Evolutionary conservation across 331 rosid genomes (phyloP), one percentile per base, ranked within the genome.

Genomic region (Phaseolus coccineus): DNA sequence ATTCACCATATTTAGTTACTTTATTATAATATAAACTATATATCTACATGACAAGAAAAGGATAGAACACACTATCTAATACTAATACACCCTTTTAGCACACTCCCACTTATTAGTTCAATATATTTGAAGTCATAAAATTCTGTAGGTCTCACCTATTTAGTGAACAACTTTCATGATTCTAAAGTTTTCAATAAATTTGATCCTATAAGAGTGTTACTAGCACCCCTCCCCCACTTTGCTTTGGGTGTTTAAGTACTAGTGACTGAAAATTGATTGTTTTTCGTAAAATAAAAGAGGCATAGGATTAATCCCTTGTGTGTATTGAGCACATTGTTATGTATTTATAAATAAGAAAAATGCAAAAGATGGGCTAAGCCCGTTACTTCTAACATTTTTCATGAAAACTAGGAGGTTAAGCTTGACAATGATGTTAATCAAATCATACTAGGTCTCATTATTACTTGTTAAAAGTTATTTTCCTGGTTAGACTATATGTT

Each of bases 1-100:
- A 22, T 14, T 50, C 33, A 33, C 82, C 31, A 48, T 79, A 59
- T 58, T 62, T 57, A 56, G 19, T 59, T 48, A 46, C 33, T 61
- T 47, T 16, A 48, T 51, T n/a, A 35, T 51, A 50, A 39, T 28
- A 19, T 73, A n/a, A 72, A 30, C 61, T 48, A 15, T 8, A 73
- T 40, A 72, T 53, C 33, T 51, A 40, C 24, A 42, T 24, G 31
- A 28, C 52, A 47, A 71, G 28, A 40, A 42, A 24, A 22, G 22
- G 11, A 1, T 8, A 55, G 30, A 10, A 55, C 22, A 55, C 31
- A 22, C 15, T 55, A 8, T 55, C 5, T 24, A 6, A 24, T 55
- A 8, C 5, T 24, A 6, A 24, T 55, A 8, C 5, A 19, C 30
- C 8, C 8, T 52, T 53, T 55, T 24, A 13, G 3, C 14, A 55